Evolutionary conservation across 2,329 filamentous ascomycete genomes (phyloP), one percentile per base, ranked within the genome.

Genomic region (Monosporascus ibericus): DNA sequence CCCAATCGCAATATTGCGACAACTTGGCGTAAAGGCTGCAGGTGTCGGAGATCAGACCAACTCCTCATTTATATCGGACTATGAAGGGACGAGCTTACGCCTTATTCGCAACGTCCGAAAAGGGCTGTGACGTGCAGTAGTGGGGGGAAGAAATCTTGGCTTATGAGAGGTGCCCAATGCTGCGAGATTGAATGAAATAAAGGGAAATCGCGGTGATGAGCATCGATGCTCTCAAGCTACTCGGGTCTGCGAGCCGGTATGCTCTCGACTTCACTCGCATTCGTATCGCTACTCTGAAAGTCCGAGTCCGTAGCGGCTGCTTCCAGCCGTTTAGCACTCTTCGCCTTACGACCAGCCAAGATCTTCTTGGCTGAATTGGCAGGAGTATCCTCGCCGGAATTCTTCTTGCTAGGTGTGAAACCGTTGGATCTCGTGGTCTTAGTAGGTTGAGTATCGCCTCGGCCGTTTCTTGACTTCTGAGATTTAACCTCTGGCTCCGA

Each of bases 221-320:
- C 4, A 34, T 34, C 30, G 5, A 11, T 34, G 30, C 9, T 6
- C 18, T 42, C 27, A 15, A 38, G n/a, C 34, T 50, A 46, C 3
- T 42, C 18, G 14, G 24, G 24, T 59, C 34, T 56, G 25, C 50
- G 60, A 18, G 65, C 65, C 30, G 65, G 65, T 14, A 68, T 68
- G 49, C 65, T 66, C 36, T 60, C 57, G 5, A 59, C 65, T 8
- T 63, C 56, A 20, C 65, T 67, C 9, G 65, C 65, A 52, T 66
- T 65, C 7, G 65, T 68, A 47, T 68, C 61, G 18, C 65, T 67
- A 54, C 65, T 67, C 22, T 57, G 38, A 7, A 59, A 55, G 4
- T 58, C 55, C 6, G 40, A 49, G 5, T 51, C 55, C 17, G 50
- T 52, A 15, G 47, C 14, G 25, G 27, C n/a, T 25, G 46, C n/a